Evolutionary conservation across 768 basidiomycete genomes (phyloP).

Genomic region (Russula sp.): DNA sequence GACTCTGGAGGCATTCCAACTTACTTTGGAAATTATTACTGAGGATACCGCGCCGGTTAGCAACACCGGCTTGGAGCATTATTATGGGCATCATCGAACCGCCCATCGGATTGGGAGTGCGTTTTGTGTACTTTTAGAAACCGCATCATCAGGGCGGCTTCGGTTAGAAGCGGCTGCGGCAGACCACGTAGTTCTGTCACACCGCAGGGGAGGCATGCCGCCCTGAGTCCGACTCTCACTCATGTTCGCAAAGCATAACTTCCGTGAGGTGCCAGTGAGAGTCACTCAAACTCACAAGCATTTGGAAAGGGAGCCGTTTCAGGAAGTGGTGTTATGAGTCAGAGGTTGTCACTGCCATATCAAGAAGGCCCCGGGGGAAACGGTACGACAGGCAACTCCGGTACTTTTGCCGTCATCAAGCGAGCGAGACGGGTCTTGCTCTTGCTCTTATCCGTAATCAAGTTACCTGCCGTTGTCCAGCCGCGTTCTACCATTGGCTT

Average conservation of each 20-base stretch:
- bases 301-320: not conserved
- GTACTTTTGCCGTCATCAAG: no score
- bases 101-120: not conserved
- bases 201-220: not conserved
- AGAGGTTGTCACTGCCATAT: not conserved
- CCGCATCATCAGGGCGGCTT: no score
- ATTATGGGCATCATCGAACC: no score
- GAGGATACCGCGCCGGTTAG: not conserved
- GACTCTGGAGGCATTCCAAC: not conserved
- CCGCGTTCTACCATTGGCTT: no score
- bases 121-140: not conserved
- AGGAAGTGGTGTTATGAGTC: not conserved
- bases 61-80: not conserved
- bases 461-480: no score
- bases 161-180: not conserved
- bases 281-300: not conserved
- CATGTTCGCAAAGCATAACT: not conserved
- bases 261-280: not conserved
- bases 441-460: no score
- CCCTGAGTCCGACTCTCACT: not conserved
- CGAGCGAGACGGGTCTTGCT: no score
- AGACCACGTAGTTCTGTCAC: not conserved
- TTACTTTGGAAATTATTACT: not conserved
- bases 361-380: no score
- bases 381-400: no score